Evolutionary conservation across 2,329 filamentous ascomycete species (phyloP), one percentile per base, ranked within the genome.

Genomic region (Sarocladium oryzae): DNA sequence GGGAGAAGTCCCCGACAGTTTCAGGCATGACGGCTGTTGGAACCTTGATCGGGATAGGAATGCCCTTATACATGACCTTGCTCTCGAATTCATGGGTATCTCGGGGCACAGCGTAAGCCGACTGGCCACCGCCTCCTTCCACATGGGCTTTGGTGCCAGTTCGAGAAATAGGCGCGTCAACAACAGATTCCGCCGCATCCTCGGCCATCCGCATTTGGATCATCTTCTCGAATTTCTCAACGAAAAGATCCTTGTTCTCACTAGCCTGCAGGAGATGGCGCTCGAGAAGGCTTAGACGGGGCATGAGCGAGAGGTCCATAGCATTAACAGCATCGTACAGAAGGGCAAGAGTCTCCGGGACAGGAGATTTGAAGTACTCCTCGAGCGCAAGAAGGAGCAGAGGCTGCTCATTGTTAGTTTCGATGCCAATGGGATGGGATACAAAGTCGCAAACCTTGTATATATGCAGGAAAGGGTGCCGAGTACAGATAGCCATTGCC

Each of bases 1-100:
- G 78, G 33, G 91, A 97, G 64, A 99, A 99, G 69, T 99, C 93
- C 55, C 93, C 93, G 15, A 99, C 93, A 0, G 89, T 96, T 73
- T 99, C 93, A 2, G 91, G 89, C 73, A 91, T 92, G 53, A 95
- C 81, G 10, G 93, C 91, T 3, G 92, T 91, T 0, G 93, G 93
- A 7, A 99, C 86, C 69, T 97, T 97, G 71, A 99, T 89, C 1
- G 93, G 93, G 24, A 99, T 92, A 0, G 92, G 92, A 52, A 97
- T 93, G 56, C 90, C 89, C 70, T 96, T 95, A 73, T 99, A 99
- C 63, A 92, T 82, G 61, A 99, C 89, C 62, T 85, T 89, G 58
- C 89, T 95, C 72, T 97, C 93, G 63, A 96, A 97, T 68, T 99
- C 93, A 67, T 99, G 93, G 1, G 93, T 99, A 65, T 99, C 93